Evolutionary conservation across 805 yeast species (phyloP).

Genomic region (Cyberlindnera maritima): DNA sequence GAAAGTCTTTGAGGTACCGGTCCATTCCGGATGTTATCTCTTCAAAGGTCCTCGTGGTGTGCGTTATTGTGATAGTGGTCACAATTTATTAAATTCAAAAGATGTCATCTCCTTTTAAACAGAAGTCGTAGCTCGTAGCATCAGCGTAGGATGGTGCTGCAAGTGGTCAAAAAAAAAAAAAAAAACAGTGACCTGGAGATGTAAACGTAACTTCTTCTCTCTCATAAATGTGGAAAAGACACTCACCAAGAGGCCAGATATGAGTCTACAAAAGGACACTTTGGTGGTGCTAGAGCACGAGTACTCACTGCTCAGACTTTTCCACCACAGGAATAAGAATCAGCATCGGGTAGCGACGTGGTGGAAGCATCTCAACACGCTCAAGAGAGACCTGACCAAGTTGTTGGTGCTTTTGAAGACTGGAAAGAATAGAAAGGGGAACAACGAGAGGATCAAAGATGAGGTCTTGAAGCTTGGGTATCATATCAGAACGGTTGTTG

Average conservation of each 20-base stretch:
- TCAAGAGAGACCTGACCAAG: conserved; percentile 54
- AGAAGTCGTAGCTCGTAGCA: too few relatives aligned
- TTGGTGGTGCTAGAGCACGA: conserved; percentile 40
- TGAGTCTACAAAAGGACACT: background rate
- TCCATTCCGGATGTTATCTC: background rate
- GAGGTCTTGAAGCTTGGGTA: conserved; percentile 8
- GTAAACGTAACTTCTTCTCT: background rate
- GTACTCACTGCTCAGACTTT: conserved; percentile 53
- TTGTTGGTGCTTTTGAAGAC: conserved; percentile 30
- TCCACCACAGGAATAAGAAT: conserved; percentile 70
- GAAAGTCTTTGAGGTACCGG: background rate
- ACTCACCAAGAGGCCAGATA: background rate
- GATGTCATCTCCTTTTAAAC: background rate
- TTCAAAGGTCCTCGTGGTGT: background rate
- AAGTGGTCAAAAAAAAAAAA: too few relatives aligned
- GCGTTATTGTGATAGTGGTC: background rate
- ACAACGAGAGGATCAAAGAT: conserved; percentile 12
- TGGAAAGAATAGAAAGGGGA: background rate
- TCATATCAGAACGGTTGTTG: conserved; percentile 34
- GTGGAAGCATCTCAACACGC: conserved; percentile 69
- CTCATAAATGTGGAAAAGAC: too few relatives aligned
- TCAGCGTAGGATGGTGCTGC: too few relatives aligned
- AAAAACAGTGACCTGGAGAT: background rate
- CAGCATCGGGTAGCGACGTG: conserved; percentile 73
- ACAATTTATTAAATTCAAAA: background rate